Conservation (phyloP, 495 filamentous ascomycete genomes). For the Apiosordaria backusii region DNA sequence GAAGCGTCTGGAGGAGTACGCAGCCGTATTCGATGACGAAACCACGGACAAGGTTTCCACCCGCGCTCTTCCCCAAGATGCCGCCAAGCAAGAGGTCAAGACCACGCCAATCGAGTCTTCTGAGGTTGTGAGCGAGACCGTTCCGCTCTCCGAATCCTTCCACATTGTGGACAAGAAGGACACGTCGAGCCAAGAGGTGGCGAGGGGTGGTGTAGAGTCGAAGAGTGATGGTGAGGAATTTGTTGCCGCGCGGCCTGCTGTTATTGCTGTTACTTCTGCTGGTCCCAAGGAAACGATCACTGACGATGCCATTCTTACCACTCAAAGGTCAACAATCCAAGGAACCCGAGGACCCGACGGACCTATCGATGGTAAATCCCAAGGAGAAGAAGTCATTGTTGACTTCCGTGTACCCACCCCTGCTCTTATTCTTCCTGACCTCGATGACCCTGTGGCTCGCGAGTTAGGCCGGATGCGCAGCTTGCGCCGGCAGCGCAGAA, state of each 20-base stretch:
- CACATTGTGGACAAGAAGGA: conserved; percentile 35
- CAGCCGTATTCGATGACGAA: conserved; percentile 18
- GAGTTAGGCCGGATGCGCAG: conserved; percentile 38
- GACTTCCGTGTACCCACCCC: conserved; percentile 43
- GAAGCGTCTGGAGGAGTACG: conserved; percentile 22
- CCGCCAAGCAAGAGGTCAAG: conserved; percentile 13
- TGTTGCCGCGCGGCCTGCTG: conserved; percentile 21
- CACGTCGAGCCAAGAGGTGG: conserved; percentile 31
- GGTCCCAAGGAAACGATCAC: conserved; percentile 36
- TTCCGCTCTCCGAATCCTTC: conserved; percentile 40
- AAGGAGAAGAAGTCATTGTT: conserved; percentile 23
- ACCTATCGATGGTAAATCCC: too few species aligned
- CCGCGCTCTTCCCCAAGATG: conserved; percentile 15
- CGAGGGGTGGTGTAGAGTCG: conserved; percentile 21
- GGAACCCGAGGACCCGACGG: conserved; percentile 20
- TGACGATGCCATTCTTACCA: conserved; percentile 30
- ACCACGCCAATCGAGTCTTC: conserved; percentile 24
- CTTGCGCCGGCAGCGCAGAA: conserved; percentile 36
- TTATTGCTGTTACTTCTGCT: conserved; percentile 16
- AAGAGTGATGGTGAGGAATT: conserved; percentile 34
- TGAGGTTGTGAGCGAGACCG: conserved; percentile 29
- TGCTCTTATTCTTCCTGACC: conserved; percentile 43
- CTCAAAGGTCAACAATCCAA: conserved; percentile 26
- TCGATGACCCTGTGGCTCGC: conserved; percentile 38
- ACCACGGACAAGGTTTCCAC: not conserved